phyloP scores from a whole-genome alignment of 345 rosid species.

The Trapa bicornis region DNA sequence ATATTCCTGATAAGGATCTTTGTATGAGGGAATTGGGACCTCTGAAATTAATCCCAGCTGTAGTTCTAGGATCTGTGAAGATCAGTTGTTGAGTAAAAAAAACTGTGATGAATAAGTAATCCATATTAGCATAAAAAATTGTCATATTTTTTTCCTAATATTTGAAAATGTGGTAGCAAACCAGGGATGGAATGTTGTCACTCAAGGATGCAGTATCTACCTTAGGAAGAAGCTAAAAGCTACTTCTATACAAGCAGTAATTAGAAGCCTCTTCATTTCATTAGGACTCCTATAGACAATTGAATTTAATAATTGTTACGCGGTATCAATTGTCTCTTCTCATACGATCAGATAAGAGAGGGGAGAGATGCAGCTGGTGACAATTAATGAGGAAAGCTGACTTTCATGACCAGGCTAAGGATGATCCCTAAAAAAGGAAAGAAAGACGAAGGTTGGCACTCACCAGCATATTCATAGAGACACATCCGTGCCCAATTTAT shows the following conservation, averaged over 20 bases:
- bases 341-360: conserved; percentile 1
- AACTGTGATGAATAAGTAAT: no score
- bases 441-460: background rate
- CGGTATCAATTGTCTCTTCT: background rate
- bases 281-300: conserved; percentile 38
- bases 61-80: no score
- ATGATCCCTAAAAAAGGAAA: conserved; percentile 6
- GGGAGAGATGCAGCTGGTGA: background rate
- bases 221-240: conserved; percentile 70
- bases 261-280: conserved; percentile 60
- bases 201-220: conserved; percentile 13
- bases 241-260: conserved; percentile 51
- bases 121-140: no score
- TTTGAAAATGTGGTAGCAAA: no score
- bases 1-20: no score
- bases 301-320: conserved; percentile 1
- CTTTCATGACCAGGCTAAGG: conserved; percentile 4
- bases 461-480: background rate
- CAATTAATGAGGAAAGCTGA: conserved; percentile 5
- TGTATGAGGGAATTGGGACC: no score
- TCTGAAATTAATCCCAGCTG: no score
- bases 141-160: no score
- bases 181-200: no score
- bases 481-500: background rate
- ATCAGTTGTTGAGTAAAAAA: no score